Evolutionary conservation across 2,329 filamentous ascomycete species (phyloP).

Genomic region (Epichloe gansuensis): DNA sequence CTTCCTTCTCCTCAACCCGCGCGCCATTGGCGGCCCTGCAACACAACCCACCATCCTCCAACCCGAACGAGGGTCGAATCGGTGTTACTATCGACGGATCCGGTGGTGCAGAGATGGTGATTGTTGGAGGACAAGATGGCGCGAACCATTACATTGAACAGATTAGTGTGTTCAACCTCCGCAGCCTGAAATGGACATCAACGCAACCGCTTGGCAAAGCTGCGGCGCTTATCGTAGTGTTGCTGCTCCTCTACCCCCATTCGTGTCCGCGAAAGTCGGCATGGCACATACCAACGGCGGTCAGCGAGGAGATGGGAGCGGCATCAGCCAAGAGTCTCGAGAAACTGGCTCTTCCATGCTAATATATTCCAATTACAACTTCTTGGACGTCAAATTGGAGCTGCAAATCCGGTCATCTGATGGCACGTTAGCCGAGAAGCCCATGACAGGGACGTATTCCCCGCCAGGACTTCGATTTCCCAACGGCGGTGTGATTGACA

Average conservation of each 20-base stretch:
- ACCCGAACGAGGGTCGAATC: slow-evolving; percentile 76
- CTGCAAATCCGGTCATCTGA: slow-evolving; percentile 79
- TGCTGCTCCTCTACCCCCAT: slow-evolving; percentile 66
- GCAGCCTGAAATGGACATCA: slow-evolving; percentile 90
- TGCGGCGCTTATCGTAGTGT: slow-evolving; percentile 96
- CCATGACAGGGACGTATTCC: slow-evolving; percentile 77
- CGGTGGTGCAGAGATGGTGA: slow-evolving; percentile 92
- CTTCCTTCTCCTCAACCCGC: slow-evolving; percentile 71
- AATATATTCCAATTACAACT: slow-evolving; percentile 99
- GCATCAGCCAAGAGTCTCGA: slow-evolving; percentile 39
- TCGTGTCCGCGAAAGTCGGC: slow-evolving; percentile 54
- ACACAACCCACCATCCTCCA: slow-evolving; percentile 73
- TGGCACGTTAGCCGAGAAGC: slow-evolving; percentile 71
- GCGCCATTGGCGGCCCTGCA: slow-evolving; percentile 79
- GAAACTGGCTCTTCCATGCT: slow-evolving; percentile 66
- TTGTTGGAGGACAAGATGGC: slow-evolving; percentile 91
- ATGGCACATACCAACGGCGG: slow-evolving; percentile 35
- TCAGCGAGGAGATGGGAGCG: slow-evolving; percentile 29
- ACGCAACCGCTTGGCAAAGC: slow-evolving; percentile 79
- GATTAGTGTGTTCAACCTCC: slow-evolving; percentile 93
- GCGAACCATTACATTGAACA: slow-evolving; percentile 99
- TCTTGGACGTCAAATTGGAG: slow-evolving; percentile 91
- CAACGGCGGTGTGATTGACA: slow-evolving; percentile 90
- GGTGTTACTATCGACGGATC: slow-evolving; percentile 82
- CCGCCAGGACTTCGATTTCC: slow-evolving; percentile 90